Conservation (phyloP, 495 filamentous ascomycete species). For the Immersiella caudata region DNA sequence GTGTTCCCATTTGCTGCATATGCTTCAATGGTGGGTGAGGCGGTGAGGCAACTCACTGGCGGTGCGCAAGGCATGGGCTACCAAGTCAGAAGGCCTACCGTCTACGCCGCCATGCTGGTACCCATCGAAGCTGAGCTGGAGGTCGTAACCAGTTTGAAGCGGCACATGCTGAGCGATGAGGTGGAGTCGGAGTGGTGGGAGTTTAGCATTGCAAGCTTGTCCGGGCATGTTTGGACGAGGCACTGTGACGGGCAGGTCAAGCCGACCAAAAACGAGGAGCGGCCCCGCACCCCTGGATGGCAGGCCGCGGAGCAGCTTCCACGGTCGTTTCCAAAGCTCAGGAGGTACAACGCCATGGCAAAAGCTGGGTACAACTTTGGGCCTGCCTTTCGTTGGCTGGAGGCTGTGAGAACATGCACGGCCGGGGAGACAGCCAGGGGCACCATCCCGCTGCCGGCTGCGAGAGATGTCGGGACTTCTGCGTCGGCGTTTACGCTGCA, state of each 20-base stretch:
- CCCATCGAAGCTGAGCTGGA: conserved; percentile 30
- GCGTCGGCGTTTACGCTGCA: not conserved
- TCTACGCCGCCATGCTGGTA: conserved; percentile 39
- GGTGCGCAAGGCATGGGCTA: not conserved
- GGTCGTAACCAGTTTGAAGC: conserved; percentile 45
- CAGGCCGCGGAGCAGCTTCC: too few species aligned
- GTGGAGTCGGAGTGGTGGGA: conserved; percentile 49
- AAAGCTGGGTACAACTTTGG: too few species aligned
- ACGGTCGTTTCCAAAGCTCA: too few species aligned
- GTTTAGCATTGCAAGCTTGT: conserved; percentile 41
- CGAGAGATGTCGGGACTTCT: too few species aligned
- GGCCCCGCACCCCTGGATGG: too few species aligned
- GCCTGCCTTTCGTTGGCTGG: too few species aligned
- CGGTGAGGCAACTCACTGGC: not conserved
- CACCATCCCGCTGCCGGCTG: too few species aligned
- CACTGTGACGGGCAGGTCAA: conserved; percentile 34
- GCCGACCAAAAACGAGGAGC: too few species aligned
- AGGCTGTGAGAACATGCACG: too few species aligned
- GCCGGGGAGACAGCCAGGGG: too few species aligned
- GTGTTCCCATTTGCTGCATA: not conserved
- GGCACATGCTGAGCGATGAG: conserved; percentile 36
- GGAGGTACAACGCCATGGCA: too few species aligned
- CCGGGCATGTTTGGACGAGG: conserved; percentile 42
- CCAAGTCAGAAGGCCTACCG: not conserved
- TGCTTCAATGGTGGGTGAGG: not conserved